Evolutionary conservation across 2,329 filamentous ascomycete genomes (phyloP).

Genomic region (Stemphylium lycopersici): DNA sequence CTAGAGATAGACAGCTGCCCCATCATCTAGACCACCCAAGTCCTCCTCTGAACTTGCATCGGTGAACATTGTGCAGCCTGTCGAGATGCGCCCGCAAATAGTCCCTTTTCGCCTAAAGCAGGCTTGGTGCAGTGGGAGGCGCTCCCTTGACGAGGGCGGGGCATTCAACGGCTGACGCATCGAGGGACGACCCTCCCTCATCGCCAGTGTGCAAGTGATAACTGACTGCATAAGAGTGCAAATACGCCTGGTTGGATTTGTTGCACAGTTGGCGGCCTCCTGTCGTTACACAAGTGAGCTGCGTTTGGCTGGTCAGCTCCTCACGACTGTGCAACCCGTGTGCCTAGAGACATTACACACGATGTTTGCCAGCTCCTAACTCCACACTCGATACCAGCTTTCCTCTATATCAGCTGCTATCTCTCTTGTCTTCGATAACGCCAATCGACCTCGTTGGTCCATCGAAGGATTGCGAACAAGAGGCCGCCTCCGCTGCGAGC

Average conservation of each 20-base stretch:
- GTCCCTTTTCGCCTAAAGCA: neutral
- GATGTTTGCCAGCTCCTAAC: constrained; percentile 6
- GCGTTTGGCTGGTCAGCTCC: neutral
- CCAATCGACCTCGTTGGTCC: neutral
- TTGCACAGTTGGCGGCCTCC: constrained; percentile 8
- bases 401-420: neutral
- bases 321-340: constrained; percentile 1
- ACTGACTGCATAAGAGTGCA: neutral
- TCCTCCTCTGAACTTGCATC: neutral
- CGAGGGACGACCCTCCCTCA: neutral
- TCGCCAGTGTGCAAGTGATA: neutral
- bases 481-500: neutral
- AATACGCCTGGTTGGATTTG: neutral
- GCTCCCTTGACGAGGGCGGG: constrained; percentile 1
- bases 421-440: too few species aligned
- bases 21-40: neutral
- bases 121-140: neutral
- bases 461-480: neutral
- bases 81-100: neutral
- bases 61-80: neutral
- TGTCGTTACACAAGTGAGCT: neutral
- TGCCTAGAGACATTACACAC: constrained; percentile 7
- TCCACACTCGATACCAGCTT: neutral
- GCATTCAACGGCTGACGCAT: neutral
- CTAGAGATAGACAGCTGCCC: neutral